phyloP scores from a whole-genome alignment of 208 protist genomes.

The Eutreptiella sp. region DNA sequence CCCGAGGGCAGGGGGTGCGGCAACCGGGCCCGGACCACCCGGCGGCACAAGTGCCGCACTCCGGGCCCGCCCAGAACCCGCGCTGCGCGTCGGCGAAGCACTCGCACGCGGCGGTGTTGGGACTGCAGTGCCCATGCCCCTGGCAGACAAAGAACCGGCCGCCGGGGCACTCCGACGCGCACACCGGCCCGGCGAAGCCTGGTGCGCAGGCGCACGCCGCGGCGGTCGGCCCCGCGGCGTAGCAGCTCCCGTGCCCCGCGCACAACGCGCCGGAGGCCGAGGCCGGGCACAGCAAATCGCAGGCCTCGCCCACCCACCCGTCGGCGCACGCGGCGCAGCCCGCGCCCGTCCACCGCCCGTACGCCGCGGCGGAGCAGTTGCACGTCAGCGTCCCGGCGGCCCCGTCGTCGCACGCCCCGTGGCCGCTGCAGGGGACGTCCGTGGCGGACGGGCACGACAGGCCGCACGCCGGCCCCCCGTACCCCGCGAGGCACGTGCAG shows the following conservation, averaged over 20 bases:
- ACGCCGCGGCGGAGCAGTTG: slow-evolving; percentile 3
- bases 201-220: slow-evolving; percentile 4
- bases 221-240: not conserved
- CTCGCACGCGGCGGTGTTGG: not conserved
- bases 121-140: no score
- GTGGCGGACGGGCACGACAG: not conserved
- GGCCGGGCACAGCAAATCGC: slow-evolving; percentile 2
- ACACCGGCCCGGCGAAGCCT: slow-evolving; percentile 15
- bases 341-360: slow-evolving; percentile 11
- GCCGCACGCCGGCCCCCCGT: not conserved
- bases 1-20: no score
- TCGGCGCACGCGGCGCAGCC: slow-evolving; percentile 8
- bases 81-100: slow-evolving; percentile 6
- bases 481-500: slow-evolving; percentile 17
- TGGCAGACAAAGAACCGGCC: not conserved
- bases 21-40: no score
- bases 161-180: slow-evolving; percentile 6
- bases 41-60: no score
- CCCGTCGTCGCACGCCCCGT: slow-evolving; percentile 22
- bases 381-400: slow-evolving; percentile 6
- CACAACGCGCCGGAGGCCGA: not conserved
- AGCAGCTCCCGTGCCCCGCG: slow-evolving; percentile 3
- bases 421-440: not conserved
- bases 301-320: slow-evolving; percentile 21
- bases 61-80: slow-evolving; percentile 22